Evolutionary conservation across 805 yeast species (phyloP).

Genomic region (Wickerhamomyces silvicola): DNA sequence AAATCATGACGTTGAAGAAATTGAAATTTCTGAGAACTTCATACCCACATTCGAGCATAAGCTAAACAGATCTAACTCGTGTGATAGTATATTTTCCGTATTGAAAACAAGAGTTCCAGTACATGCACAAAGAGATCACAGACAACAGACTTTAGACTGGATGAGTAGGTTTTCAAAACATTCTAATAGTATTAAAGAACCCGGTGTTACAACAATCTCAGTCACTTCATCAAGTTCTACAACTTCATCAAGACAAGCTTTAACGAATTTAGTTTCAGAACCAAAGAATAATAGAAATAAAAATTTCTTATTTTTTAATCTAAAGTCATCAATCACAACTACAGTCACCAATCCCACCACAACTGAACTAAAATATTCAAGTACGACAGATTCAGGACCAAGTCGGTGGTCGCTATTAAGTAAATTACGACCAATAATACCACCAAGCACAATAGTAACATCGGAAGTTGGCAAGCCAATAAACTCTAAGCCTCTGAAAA

Average conservation of each 20-base stretch:
- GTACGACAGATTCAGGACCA: no score
- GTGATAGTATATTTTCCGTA: conserved; percentile 22
- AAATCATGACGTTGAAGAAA: neutral
- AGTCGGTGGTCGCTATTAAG: no score
- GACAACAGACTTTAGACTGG: conserved; percentile 20
- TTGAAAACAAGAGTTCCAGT: conserved; percentile 17
- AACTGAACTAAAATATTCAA: conserved; percentile 2
- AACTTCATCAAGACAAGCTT: neutral
- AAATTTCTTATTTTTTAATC: no score
- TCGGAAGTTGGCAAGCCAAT: conserved; percentile 18
- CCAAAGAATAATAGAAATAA: conserved; percentile 3
- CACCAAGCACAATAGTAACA: conserved; percentile 10
- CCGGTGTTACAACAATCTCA: conserved; percentile 5
- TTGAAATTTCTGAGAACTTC: conserved; percentile 3
- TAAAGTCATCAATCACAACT: neutral
- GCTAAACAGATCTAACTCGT: conserved; percentile 24
- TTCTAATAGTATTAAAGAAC: neutral
- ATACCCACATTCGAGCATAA: conserved; percentile 18
- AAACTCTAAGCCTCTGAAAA: no score
- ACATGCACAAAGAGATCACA: conserved; percentile 15
- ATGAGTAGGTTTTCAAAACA: conserved; percentile 16
- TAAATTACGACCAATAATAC: conserved; percentile 9
- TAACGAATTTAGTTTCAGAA: conserved; percentile 8
- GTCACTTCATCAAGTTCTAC: neutral
- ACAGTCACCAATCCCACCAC: neutral